A percentile compares a stretch with the other conserved stretches of the same genome.
Conservation (phyloP, 306 rosid species). For the Chamaecrista fasciculata region DNA sequence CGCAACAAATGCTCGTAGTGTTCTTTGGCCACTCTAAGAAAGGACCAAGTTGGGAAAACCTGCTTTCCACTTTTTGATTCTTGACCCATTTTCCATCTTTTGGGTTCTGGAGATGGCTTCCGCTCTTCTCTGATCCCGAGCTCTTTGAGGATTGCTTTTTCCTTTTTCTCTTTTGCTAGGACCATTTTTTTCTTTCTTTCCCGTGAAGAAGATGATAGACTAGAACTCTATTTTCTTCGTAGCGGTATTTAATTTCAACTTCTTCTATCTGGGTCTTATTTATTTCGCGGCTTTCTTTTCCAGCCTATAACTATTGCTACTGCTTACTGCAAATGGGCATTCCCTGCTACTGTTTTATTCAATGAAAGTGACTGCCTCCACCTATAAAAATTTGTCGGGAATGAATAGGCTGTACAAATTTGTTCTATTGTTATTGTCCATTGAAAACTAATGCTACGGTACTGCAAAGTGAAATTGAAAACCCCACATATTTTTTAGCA, state of each 20-base stretch:
- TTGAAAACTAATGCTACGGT: constrained; percentile 20
- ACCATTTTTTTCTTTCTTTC: constrained; percentile 54
- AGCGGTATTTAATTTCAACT: constrained; percentile 10
- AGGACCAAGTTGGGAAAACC: constrained; percentile 32
- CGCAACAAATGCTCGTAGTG: neutral
- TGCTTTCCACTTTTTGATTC: constrained; percentile 45
- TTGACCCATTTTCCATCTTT: constrained; percentile 28
- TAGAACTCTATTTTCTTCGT: constrained; percentile 2
- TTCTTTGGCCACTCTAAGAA: constrained; percentile 35
- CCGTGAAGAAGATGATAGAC: constrained; percentile 20
- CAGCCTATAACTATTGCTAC: constrained; percentile 20
- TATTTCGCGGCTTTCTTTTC: constrained; percentile 1
- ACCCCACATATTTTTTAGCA: neutral
- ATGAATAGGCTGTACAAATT: neutral
- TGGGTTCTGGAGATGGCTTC: constrained; percentile 35
- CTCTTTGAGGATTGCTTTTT: constrained; percentile 41
- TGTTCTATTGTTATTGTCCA: neutral
- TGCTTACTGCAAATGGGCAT: constrained; percentile 17
- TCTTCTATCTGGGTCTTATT: neutral
- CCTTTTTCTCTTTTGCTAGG: constrained; percentile 50
- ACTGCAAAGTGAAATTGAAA: neutral
- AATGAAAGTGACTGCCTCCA: constrained; percentile 27
- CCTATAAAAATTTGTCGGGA: constrained; percentile 12
- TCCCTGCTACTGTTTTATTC: constrained; percentile 39
- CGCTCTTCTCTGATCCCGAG: constrained; percentile 83